These are phyloP conservation scores for Tetrahymena borealis DNA, from an alignment of 73 alveolate species.

Conservation along the genomic window DNA sequence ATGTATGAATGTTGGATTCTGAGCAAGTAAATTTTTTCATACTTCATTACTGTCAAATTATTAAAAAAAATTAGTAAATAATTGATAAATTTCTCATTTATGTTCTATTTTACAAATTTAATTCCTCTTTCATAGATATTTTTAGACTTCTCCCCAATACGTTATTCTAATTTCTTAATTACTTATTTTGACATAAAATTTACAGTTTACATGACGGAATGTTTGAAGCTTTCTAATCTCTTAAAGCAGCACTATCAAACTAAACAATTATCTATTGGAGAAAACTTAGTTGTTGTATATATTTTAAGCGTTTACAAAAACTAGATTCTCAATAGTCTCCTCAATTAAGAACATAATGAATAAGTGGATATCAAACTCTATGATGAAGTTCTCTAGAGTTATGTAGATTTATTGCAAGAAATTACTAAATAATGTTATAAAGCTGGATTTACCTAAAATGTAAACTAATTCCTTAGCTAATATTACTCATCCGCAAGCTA, in stretches of 20 bases:
- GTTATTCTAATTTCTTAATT: too few relatives aligned
- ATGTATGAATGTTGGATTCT: too few relatives aligned
- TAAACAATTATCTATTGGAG: background rate
- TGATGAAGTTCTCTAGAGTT: background rate
- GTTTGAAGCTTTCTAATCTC: background rate
- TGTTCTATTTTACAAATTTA: too few relatives aligned
- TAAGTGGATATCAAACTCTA: background rate
- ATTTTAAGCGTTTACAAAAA: background rate
- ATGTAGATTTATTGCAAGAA: background rate
- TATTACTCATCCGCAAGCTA: background rate
- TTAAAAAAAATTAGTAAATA: too few relatives aligned
- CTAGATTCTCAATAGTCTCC: background rate
- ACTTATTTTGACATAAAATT: background rate
- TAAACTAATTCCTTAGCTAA: background rate
- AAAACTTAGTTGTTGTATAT: background rate
- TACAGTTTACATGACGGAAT: background rate
- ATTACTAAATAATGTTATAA: background rate
- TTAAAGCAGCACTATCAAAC: background rate
- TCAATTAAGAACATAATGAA: background rate
- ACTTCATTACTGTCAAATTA: too few relatives aligned
- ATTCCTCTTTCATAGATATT: too few relatives aligned
- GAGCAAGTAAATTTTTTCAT: too few relatives aligned
- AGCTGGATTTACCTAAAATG: background rate
- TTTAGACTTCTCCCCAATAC: too few relatives aligned
- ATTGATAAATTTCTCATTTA: too few relatives aligned